Evolutionary conservation across 345 rosid genomes (phyloP).

Genomic region (Eucalyptus marginata): DNA sequence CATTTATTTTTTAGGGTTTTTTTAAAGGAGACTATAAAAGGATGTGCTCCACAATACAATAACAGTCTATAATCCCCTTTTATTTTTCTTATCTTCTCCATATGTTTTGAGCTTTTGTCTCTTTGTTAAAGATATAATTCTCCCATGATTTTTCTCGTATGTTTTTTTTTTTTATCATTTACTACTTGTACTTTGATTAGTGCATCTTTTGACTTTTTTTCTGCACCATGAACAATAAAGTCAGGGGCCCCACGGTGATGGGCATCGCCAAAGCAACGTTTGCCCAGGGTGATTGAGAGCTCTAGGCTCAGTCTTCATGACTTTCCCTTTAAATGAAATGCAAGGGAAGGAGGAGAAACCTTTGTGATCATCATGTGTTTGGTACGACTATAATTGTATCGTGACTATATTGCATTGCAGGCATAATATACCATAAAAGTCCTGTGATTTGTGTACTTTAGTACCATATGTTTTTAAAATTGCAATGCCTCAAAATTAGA

Average conservation of each 20-base stretch:
- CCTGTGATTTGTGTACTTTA: background rate
- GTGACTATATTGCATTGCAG: background rate
- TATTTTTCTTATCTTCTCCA: too few relatives aligned
- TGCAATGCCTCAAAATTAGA: background rate
- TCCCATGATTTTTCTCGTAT: too few relatives aligned
- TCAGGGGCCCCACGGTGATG: accelerated
- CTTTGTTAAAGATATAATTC: too few relatives aligned
- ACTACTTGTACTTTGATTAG: too few relatives aligned
- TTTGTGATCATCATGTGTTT: background rate
- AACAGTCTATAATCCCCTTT: too few relatives aligned
- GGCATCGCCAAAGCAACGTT: background rate
- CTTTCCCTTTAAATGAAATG: background rate
- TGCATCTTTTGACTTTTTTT: too few relatives aligned
- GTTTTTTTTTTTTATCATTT: too few relatives aligned
- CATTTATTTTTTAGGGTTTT: too few relatives aligned
- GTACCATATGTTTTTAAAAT: background rate
- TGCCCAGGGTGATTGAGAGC: background rate
- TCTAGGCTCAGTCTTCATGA: background rate
- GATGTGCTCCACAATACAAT: too few relatives aligned
- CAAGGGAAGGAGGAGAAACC: background rate
- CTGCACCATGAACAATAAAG: background rate
- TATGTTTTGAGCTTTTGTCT: too few relatives aligned
- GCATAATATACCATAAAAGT: background rate
- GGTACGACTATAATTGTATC: background rate
- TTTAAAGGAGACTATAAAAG: too few relatives aligned